Evolutionary conservation across 192 early-diverging fungal species (phyloP).

Genomic region (Radiomyces spectabilis): DNA sequence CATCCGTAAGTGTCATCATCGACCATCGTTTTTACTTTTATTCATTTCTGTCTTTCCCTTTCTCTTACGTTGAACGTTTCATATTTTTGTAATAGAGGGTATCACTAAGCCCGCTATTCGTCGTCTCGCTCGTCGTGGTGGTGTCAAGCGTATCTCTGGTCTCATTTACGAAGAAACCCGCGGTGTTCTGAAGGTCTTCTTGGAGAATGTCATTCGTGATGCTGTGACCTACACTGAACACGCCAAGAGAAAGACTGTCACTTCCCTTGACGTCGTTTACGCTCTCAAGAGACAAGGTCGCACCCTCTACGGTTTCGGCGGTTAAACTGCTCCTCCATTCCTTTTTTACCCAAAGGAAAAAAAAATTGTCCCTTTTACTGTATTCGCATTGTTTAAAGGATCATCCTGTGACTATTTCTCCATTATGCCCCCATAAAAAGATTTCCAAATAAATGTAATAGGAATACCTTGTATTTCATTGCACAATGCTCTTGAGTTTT

Average conservation of each 20-base stretch:
- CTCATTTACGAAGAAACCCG: constrained; percentile 99
- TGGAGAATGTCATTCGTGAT: constrained; percentile 98
- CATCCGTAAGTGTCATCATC: constrained; percentile 62
- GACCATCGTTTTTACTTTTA: too few species aligned
- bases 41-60: too few species aligned
- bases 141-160: constrained; percentile 99
- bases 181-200: constrained; percentile 94
- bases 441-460: too few species aligned
- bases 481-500: too few species aligned
- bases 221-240: constrained; percentile 99
- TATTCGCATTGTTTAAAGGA: too few species aligned
- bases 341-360: constrained; percentile 1
- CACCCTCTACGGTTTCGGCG: constrained; percentile 73
- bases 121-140: constrained; percentile 98
- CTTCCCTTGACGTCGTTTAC: constrained; percentile 97
- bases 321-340: constrained; percentile 26
- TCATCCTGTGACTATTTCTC: too few species aligned
- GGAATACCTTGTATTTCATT: too few species aligned
- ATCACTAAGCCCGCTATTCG: constrained; percentile 99
- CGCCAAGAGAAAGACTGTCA: constrained; percentile 99
- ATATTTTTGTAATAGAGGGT: too few species aligned
- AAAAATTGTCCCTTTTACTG: too few species aligned
- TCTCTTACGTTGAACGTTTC: too few species aligned
- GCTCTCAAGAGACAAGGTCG: constrained; percentile 96
- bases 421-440: too few species aligned